Conservation (phyloP, 2,329 filamentous ascomycete genomes). For the Aspergillus alliaceus region DNA sequence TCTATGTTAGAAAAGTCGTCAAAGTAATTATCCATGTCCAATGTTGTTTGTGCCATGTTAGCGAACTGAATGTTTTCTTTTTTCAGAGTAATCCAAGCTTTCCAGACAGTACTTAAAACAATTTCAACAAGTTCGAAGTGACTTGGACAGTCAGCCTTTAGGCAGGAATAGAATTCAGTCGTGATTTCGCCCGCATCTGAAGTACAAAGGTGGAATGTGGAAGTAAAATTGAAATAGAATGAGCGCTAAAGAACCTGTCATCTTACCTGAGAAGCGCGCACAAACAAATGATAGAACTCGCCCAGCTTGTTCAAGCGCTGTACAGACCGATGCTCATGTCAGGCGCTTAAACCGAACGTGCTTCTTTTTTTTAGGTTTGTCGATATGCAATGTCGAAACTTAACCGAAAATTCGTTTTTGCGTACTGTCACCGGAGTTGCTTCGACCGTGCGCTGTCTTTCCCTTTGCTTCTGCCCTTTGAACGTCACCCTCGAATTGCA, state of each 20-base stretch:
- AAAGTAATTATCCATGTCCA: constrained; percentile 30
- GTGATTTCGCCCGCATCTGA: background rate
- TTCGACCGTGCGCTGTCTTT: background rate
- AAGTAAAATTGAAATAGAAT: constrained; percentile 14
- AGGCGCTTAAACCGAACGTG: constrained; percentile 21
- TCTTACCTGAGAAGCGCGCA: constrained; percentile 31
- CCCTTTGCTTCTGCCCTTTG: background rate
- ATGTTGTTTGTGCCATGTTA: constrained; percentile 5
- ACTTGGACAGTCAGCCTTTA: background rate
- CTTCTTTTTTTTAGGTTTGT: constrained; percentile 8
- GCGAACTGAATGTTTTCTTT: background rate
- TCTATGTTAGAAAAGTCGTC: constrained; percentile 30
- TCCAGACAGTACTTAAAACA: background rate
- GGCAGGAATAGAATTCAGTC: background rate
- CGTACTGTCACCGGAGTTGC: background rate
- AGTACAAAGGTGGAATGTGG: background rate
- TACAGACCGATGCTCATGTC: constrained; percentile 28
- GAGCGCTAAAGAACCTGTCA: constrained; percentile 11
- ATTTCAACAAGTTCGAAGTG: too few species aligned
- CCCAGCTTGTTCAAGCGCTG: constrained; percentile 25
- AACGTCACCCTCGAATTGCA: constrained; percentile 4
- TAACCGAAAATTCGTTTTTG: background rate
- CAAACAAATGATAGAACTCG: constrained; percentile 22
- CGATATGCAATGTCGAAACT: constrained; percentile 5
- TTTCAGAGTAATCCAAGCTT: background rate